Evolutionary conservation across 495 filamentous ascomycete genomes (phyloP), one percentile per base, ranked within the genome.

Genomic region (Talaromyces nanjingensis): DNA sequence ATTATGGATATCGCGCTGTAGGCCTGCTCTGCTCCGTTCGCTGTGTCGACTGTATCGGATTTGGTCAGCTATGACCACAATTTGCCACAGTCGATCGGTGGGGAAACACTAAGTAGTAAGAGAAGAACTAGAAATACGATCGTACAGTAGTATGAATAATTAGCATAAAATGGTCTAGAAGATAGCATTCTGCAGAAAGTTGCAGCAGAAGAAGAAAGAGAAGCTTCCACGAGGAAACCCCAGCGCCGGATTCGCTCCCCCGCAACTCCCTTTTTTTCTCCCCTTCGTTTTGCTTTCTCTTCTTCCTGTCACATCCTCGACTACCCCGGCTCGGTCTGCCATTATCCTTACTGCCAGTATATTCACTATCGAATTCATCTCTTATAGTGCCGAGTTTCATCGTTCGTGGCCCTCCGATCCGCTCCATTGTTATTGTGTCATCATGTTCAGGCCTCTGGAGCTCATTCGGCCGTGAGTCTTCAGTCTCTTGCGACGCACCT

Each of bases 181-280:
- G 20, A 54, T 45, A 45, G 45, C 45, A 14, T 56, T 54, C 53
- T 56, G 53, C 24, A 55, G 22, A 5, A 55, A 20, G 11, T 39
- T 39, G 34, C 34, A 11, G 37, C 37, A 54, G 47, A 22, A 54
- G 47, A 22, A 54, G 49, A 12, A 20, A 24, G 22, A 25, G 22
- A 56, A 56, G 53, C 53, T 56, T 59, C 56, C 56, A 59, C 56
- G 56, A 59, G 56, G 56, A 22, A 57, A 59, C 27, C 31, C 56
- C 56, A 37, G 16, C 56, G 56, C 27, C 27, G 16, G 56, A 33
- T 5, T 33, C 29, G 27, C 31, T 59, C 56, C 56, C 53, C 56
- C 56, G 56, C 56, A 59, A 59, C 56, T 59, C 31, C 31, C 56
- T 59, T 59, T 33, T 37, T 9, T 37, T 4, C 27, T 59, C 29